These are phyloP conservation scores for Akanthomyces lecanii DNA, from an alignment of 2,329 filamentous ascomycete genomes.

Conservation along the genomic window DNA sequence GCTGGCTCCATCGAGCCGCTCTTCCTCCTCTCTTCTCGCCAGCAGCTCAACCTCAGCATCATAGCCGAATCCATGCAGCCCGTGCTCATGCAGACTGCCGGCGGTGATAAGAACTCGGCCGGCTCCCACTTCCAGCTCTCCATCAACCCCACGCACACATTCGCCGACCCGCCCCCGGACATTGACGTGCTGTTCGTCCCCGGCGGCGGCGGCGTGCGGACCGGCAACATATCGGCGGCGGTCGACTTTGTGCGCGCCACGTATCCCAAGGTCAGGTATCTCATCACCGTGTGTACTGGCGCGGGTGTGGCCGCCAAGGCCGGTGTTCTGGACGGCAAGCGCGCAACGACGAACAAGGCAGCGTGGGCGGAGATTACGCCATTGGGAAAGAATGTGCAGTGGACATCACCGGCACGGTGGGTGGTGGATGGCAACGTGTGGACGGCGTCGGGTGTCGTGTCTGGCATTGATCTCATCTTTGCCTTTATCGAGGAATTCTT, in stretches of 20 bases:
- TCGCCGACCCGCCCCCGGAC: conserved; percentile 42
- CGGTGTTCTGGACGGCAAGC: conserved; percentile 54
- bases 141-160: conserved; percentile 46
- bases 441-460: conserved; percentile 51
- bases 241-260: conserved; percentile 37
- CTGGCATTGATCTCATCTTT: conserved; percentile 21
- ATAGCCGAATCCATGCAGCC: conserved; percentile 37
- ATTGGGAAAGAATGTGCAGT: conserved; percentile 47
- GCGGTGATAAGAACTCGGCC: conserved; percentile 19
- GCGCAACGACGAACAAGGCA: conserved; percentile 63
- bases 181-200: conserved; percentile 58
- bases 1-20: conserved; percentile 43
- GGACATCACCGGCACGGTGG: conserved; percentile 59
- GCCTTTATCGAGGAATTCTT: conserved; percentile 20
- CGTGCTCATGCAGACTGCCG: conserved; percentile 30
- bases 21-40: conserved; percentile 33
- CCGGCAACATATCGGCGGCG: conserved; percentile 25
- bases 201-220: conserved; percentile 50
- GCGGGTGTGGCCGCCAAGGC: conserved; percentile 52
- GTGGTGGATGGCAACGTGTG: conserved; percentile 61
- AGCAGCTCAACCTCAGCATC: conserved; percentile 35
- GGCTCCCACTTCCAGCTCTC: conserved; percentile 30
- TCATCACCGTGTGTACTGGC: conserved; percentile 66
- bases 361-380: conserved; percentile 45
- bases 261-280: conserved; percentile 46